These are phyloP conservation scores for Vachellia pachyceras DNA, from an alignment of 306 rosid genomes.

Conservation along the genomic window DNA sequence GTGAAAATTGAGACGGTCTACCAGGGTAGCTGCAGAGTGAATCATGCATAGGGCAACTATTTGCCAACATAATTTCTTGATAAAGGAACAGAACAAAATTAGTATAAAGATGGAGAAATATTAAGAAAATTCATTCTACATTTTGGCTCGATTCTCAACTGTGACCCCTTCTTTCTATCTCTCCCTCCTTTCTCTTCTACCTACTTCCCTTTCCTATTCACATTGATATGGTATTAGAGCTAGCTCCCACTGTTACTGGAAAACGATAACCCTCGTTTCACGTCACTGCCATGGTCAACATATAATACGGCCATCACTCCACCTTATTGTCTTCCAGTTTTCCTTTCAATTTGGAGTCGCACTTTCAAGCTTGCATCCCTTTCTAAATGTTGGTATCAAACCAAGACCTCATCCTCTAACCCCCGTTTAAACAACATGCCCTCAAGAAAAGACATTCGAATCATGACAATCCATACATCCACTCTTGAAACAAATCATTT, in stretches of 20 bases:
- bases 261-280: neutral
- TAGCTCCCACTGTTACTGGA: neutral
- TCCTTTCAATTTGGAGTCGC: neutral
- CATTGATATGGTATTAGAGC: neutral
- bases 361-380: no score
- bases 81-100: neutral
- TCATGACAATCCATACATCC: no score
- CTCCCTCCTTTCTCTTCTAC: neutral
- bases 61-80: neutral
- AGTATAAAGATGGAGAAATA: neutral
- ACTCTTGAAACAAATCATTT: no score
- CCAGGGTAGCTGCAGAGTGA: neutral
- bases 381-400: no score
- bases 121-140: neutral
- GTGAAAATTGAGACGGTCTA: neutral
- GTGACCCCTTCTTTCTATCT: neutral
- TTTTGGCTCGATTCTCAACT: neutral
- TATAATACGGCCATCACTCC: neutral
- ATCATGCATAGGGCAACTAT: neutral
- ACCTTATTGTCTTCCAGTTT: neutral
- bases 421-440: no score
- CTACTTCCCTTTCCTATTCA: neutral
- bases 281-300: neutral
- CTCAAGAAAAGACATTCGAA: no score
- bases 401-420: no score